phyloP scores from a whole-genome alignment of 441 rosid species.

The Croton laevigatus region DNA sequence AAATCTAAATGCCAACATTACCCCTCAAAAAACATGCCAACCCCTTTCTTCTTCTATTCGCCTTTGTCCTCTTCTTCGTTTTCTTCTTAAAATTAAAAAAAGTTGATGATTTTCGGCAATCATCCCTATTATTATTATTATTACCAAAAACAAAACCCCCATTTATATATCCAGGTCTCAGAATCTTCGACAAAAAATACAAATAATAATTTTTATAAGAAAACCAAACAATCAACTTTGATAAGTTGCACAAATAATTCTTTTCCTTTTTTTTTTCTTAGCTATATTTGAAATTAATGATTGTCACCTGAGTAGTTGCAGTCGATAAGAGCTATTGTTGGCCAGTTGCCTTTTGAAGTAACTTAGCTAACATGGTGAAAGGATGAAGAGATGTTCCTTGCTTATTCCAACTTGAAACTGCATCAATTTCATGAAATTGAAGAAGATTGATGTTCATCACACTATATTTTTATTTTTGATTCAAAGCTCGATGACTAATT shows the following conservation, averaged over 20 bases:
- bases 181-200: not conserved
- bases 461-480: not conserved
- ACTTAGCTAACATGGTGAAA: slow-evolving; percentile 56
- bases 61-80: no score
- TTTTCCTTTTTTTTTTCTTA: no score
- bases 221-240: not conserved
- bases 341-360: slow-evolving; percentile 45
- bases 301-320: slow-evolving; percentile 11
- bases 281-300: not conserved
- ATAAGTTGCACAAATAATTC: not conserved
- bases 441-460: not conserved
- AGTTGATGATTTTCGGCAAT: no score
- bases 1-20: no score
- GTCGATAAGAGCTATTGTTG: slow-evolving; percentile 26
- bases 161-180: slow-evolving; percentile 34
- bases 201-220: no score
- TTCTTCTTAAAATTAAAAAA: no score
- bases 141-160: no score
- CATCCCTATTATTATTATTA: no score
- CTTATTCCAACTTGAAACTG: not conserved
- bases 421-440: not conserved
- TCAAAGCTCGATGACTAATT: slow-evolving; percentile 14
- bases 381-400: not conserved
- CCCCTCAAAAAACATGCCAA: no score
- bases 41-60: no score